phyloP scores from a whole-genome alignment of 441 rosid genomes.

The Corymbia calophylla region DNA sequence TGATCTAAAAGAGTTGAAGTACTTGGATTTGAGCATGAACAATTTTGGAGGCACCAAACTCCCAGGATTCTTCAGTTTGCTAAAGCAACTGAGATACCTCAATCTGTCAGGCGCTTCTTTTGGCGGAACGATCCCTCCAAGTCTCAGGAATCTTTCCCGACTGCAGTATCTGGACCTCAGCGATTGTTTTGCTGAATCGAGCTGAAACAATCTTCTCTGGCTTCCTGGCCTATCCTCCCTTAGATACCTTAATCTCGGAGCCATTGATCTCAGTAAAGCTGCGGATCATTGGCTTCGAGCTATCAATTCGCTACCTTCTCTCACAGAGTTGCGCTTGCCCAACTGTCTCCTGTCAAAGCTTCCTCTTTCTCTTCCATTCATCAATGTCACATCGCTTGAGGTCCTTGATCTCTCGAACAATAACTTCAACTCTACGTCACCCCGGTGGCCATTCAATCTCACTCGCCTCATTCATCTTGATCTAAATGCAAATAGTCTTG shows the following conservation, averaged over 20 bases:
- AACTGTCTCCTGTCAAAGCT: neutral
- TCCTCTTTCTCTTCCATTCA: neutral
- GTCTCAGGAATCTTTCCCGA: neutral
- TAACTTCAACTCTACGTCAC: neutral
- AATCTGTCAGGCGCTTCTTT: neutral
- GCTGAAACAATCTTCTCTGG: neutral
- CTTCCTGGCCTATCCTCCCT: constrained; percentile 8
- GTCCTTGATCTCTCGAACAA: constrained; percentile 6
- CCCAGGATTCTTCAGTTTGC: neutral
- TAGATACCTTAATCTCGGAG: constrained; percentile 3
- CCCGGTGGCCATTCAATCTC: constrained; percentile 3
- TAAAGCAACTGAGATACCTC: constrained; percentile 8
- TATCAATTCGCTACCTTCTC: neutral
- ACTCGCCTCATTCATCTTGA: neutral
- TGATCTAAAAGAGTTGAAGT: neutral
- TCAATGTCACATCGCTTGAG: neutral
- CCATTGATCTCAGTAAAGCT: neutral
- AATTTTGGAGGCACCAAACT: neutral
- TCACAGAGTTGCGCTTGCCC: constrained; percentile 1
- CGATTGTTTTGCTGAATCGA: neutral
- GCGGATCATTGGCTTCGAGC: neutral
- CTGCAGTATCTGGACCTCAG: neutral
- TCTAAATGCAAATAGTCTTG: neutral
- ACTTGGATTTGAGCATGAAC: constrained; percentile 9
- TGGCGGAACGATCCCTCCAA: neutral